phyloP scores from a whole-genome alignment of 306 rosid genomes.

The Rubus parviflorus region DNA sequence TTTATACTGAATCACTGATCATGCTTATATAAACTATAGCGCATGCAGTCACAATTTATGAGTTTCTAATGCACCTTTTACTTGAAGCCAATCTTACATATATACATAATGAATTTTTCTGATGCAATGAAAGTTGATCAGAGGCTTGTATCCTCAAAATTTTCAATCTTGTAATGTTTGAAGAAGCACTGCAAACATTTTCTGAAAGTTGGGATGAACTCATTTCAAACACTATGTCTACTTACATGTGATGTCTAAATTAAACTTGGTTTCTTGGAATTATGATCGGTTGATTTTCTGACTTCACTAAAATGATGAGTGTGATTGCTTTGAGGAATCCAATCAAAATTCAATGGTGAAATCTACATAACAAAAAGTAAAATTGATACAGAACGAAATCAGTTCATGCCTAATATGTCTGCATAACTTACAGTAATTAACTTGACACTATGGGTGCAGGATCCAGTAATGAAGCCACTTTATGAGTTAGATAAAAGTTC shows the following conservation, averaged over 20 bases:
- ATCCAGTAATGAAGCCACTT: conserved; percentile 51
- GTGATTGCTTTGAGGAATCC: background rate
- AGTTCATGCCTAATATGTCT: background rate
- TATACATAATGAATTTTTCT: background rate
- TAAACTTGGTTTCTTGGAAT: background rate
- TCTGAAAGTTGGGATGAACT: background rate
- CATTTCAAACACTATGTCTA: background rate
- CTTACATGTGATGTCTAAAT: no score
- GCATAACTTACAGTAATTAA: conserved; percentile 27
- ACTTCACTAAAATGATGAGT: no score
- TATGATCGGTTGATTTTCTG: background rate
- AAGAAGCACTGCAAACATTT: background rate
- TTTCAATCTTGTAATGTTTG: background rate
- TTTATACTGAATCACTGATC: background rate
- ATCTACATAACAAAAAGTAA: background rate
- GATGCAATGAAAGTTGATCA: background rate
- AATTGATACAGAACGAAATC: background rate
- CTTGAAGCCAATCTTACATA: background rate
- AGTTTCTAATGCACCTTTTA: background rate
- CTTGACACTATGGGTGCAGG: conserved; percentile 45
- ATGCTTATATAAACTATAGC: background rate
- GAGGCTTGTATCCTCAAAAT: background rate
- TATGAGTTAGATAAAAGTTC: conserved; percentile 57
- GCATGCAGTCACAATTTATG: background rate
- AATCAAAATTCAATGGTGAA: background rate